Percentiles rank a stretch among this genome's conserved stretches.
These are phyloP conservation scores for Fomitopsis betulina DNA, from an alignment of 1,284 basidiomycete genomes.

Conservation along the genomic window DNA sequence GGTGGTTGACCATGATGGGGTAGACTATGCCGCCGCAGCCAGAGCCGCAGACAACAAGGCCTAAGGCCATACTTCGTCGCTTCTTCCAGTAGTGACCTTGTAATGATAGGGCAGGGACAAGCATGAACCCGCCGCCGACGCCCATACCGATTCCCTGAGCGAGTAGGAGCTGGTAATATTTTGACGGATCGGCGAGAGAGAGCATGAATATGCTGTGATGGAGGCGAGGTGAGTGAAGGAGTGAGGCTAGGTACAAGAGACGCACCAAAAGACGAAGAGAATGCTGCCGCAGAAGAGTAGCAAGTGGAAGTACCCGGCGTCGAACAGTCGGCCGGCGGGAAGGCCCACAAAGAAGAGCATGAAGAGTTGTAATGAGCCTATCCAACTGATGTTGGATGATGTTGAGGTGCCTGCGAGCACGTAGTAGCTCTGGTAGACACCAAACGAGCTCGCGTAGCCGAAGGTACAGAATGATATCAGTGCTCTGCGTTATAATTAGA, in stretches of 20 bases:
- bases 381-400: conserved; percentile 38
- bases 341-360: conserved; percentile 27
- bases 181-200: conserved; percentile 15
- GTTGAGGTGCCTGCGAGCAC: conserved; percentile 22
- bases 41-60: conserved; percentile 23
- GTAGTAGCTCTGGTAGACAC: conserved; percentile 43
- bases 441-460: conserved; percentile 38
- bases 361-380: conserved; percentile 26
- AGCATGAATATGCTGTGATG: conserved; percentile 21
- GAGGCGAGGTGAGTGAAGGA: not conserved
- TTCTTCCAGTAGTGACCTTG: conserved; percentile 12
- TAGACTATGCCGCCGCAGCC: conserved; percentile 21
- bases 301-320: conserved; percentile 12
- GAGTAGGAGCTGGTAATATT: conserved; percentile 24
- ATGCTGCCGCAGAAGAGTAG: conserved; percentile 3
- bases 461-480: conserved; percentile 38
- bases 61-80: conserved; percentile 12
- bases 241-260: not conserved
- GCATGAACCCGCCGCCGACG: conserved; percentile 38
- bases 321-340: conserved; percentile 24
- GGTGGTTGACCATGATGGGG: conserved; percentile 27
- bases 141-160: conserved; percentile 36
- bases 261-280: conserved; percentile 8
- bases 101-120: conserved; percentile 12
- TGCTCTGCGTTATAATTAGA: conserved; percentile 16